Percentiles rank a stretch among this genome's conserved stretches.
phyloP scores from a whole-genome alignment of 805 yeast genomes.

The Wickerhamiella brachini region DNA sequence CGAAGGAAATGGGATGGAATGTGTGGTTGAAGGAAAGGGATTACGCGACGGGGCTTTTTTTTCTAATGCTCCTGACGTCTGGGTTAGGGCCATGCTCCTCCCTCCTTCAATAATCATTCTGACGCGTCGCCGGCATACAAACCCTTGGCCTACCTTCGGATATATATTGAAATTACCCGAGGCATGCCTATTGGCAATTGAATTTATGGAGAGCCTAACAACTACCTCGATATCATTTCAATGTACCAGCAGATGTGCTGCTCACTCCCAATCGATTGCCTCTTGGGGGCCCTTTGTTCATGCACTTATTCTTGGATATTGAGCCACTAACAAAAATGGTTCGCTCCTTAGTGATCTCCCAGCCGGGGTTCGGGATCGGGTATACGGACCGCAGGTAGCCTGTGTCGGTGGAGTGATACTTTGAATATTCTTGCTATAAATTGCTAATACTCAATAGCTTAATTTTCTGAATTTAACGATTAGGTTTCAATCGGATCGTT shows the following conservation, averaged over 20 bases:
- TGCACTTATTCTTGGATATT: neutral
- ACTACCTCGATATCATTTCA: no score
- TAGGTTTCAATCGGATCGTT: neutral
- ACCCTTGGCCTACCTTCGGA: neutral
- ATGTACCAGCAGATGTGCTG: no score
- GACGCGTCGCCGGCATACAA: neutral
- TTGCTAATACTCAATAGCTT: no score
- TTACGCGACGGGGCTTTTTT: neutral
- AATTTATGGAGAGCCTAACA: no score
- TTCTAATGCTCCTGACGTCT: neutral
- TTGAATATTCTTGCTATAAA: no score
- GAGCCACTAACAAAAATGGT: no score
- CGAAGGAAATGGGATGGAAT: constrained; percentile 1
- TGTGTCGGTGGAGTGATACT: no score
- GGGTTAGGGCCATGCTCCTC: neutral
- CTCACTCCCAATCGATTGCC: neutral
- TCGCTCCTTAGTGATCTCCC: neutral
- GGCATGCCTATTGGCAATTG: neutral
- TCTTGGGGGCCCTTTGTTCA: neutral
- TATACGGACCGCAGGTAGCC: neutral
- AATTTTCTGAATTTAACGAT: neutral
- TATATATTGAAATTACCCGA: neutral
- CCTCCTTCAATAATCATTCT: neutral
- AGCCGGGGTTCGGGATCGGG: neutral
- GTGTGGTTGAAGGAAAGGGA: neutral